Evolutionary conservation across 306 rosid genomes (phyloP), one percentile per base, ranked within the genome.

Genomic region (Ormosia emarginata): DNA sequence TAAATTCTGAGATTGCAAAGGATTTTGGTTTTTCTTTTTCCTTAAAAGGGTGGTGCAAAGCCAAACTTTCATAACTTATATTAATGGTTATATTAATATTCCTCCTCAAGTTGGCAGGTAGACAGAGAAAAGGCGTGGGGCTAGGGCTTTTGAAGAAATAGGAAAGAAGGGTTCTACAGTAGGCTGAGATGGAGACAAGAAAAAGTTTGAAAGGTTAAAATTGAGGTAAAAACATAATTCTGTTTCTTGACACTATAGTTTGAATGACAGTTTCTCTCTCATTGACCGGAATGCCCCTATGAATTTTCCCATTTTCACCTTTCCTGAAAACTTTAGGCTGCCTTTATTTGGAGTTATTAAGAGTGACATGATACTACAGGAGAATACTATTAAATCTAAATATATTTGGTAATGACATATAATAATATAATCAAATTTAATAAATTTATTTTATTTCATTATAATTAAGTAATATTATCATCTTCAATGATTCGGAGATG

Each of bases 221-320:
- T 52, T 79, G 79, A 80, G 86, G 74, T 83, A 86, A 87, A 73
- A 85, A 83, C 93, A 91, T 91, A 91, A 86, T 91, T 85, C 88
- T 86, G 89, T 71, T 79, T 86, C 89, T 77, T 77, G 50, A 79
- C 87, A 77, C 83, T 75, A 89, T 79, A 79, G 83, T 73, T 87
- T 86, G 95, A 94, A 85, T 90, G 95, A 88, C 95, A 85, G 89
- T 88, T 92, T 91, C 82, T 85, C 77, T 6, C 41, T 12, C 50
- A 73, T 46, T 83, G 90, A 84, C 97, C 55, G 34, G n/a, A 86
- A 81, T 89, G 46, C 89, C 95, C 92, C 85, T 74, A 13, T 39
- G 33, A 8, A 49, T 78, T 40, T 74, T 7, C 0, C 46, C 61
- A 49, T 71, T 70, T 75, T 79, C 2, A 6, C 18, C 85, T 68